Evolutionary conservation across 208 protist genomes (phyloP), one percentile per base, ranked within the genome.

Genomic region (Acanthamoeba lenticulata): DNA sequence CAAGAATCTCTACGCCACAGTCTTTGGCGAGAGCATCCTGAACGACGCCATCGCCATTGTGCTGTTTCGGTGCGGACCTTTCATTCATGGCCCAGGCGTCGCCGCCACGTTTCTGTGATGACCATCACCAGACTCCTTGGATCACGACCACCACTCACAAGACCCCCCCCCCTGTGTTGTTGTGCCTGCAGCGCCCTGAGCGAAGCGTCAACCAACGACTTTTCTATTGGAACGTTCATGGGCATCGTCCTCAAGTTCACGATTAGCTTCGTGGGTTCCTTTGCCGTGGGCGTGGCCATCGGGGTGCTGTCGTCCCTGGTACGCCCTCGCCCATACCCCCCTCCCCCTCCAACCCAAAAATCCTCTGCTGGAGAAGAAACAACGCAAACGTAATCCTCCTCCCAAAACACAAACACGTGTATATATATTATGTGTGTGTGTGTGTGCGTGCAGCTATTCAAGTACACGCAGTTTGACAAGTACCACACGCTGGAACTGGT

Each of bases 41-140:
- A 98, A 98, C 81, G 97, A 98, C 92, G 97, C 97, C 34, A 96
- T 97, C 1, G 95, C 97, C 21, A 96, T 98, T 57, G 92, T 97
- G 34, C 96, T 98, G 45, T 85, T 95, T 96, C 27, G 85, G 40
- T 77, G 7, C 91, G 13, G 47, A 4, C 19, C 32, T 29, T 24
- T n/a, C 32, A 9, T 60, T 0, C 62, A 6, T 32, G 19, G 15
- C 9, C 9, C 24, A 44, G 19, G 4, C 27, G 11, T 83, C 5
- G 72, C 36, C 34, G 67, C 34, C 13, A 24, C 55, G 15, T 62
- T 62, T 62, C 24, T n/a, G 19, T 24, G 15, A 24, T n/a, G 55
- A 62, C 24, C 24, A n/a, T 62, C 24, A n/a, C n/a, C n/a, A n/a
- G n/a, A n/a, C n/a, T n/a, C n/a, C n/a, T n/a, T n/a, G n/a, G n/a